phyloP scores from a whole-genome alignment of 768 basidiomycete genomes.

The Jaapia argillacea region DNA sequence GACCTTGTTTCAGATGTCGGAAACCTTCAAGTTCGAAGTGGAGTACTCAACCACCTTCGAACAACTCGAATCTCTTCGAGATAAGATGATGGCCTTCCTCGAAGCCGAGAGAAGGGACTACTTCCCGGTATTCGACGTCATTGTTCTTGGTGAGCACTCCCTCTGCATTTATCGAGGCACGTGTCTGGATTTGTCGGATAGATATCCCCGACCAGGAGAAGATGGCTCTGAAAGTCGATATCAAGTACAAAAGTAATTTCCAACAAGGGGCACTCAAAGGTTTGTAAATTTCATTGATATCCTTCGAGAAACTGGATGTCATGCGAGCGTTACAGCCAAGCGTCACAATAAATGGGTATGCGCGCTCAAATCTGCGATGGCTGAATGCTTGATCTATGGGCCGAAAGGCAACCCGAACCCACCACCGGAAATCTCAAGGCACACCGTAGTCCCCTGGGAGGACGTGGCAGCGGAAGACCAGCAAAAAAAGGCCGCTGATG shows the following conservation, averaged over 20 bases:
- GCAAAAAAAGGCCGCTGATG: constrained; percentile 14
- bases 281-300: constrained; percentile 13
- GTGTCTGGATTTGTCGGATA: constrained; percentile 13
- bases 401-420: constrained; percentile 48
- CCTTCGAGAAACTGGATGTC: neutral
- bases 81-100: constrained; percentile 74
- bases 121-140: constrained; percentile 64
- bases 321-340: constrained; percentile 33
- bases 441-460: constrained; percentile 71
- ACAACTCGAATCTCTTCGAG: constrained; percentile 66
- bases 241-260: constrained; percentile 85
- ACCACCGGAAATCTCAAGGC: constrained; percentile 42
- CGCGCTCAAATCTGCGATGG: constrained; percentile 64
- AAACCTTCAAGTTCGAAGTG: constrained; percentile 77
- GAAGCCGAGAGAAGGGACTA: constrained; percentile 65
- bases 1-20: constrained; percentile 43
- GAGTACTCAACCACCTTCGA: constrained; percentile 71
- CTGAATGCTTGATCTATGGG: constrained; percentile 63
- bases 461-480: constrained; percentile 34
- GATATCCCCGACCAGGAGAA: constrained; percentile 78
- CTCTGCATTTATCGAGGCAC: neutral
- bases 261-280: constrained; percentile 71
- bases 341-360: constrained; percentile 91
- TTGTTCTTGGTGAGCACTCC: constrained; percentile 40
- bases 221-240: constrained; percentile 67